These are phyloP conservation scores for Rosa rugosa DNA, from an alignment of 306 rosid species.

Conservation along the genomic window DNA sequence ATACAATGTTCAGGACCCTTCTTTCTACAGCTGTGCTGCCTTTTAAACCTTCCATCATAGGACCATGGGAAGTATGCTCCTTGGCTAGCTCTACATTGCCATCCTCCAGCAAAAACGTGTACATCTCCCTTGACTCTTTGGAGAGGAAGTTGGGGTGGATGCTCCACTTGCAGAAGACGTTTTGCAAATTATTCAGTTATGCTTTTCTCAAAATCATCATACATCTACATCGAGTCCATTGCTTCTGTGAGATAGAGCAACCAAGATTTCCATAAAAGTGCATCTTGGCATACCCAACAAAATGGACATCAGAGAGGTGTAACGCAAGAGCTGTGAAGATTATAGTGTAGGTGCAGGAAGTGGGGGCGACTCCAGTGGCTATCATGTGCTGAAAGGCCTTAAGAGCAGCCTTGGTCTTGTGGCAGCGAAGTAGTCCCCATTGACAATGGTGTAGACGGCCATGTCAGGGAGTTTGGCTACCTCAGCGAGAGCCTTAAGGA, in stretches of 20 bases:
- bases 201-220: not conserved
- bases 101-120: not conserved
- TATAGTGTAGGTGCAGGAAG: too few relatives aligned
- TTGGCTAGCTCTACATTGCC: slow-evolving; percentile 38
- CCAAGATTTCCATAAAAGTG: not conserved
- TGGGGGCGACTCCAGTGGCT: too few relatives aligned
- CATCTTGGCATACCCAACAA: not conserved
- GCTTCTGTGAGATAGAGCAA: not conserved
- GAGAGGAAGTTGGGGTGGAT: not conserved
- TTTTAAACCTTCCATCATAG: slow-evolving; percentile 43
- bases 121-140: not conserved
- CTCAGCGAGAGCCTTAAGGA: too few relatives aligned
- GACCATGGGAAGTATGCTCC: slow-evolving; percentile 62
- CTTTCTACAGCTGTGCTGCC: not conserved
- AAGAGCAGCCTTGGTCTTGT: too few relatives aligned
- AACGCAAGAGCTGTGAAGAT: too few relatives aligned
- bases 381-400: too few relatives aligned
- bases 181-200: not conserved
- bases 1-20: too few relatives aligned
- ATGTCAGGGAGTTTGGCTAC: too few relatives aligned
- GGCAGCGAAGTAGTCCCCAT: too few relatives aligned
- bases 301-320: not conserved
- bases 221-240: not conserved
- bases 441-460: too few relatives aligned
- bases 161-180: not conserved